A percentile compares a stretch with the other conserved stretches of the same genome.
Conservation (phyloP, 176 grass and related monocot genomes). For the Alloteropsis semialata region DNA sequence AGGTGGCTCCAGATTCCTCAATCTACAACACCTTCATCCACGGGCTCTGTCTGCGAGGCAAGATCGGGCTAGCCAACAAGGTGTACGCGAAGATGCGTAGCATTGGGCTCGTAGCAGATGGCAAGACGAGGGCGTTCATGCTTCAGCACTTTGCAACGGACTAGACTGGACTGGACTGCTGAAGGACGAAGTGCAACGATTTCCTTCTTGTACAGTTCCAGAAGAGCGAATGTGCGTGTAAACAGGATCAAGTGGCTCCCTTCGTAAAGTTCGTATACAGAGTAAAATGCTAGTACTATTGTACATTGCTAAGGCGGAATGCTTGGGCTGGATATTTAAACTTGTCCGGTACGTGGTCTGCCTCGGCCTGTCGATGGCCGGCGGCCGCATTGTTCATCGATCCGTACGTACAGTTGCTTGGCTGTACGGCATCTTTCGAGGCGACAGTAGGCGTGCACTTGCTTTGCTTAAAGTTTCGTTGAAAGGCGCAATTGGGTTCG, state of each 20-base stretch:
- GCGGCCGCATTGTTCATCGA: too few species aligned
- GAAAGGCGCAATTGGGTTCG: too few species aligned
- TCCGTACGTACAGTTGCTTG: too few species aligned
- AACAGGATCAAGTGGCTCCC: neutral
- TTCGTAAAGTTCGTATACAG: too few species aligned
- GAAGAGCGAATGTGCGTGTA: neutral
- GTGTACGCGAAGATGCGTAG: constrained; percentile 59
- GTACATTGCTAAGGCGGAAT: neutral
- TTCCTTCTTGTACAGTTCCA: neutral
- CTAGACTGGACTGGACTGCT: neutral
- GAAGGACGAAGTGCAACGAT: neutral
- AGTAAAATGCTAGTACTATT: too few species aligned
- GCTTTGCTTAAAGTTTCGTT: neutral
- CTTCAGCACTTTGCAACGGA: constrained; percentile 52
- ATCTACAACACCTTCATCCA: constrained; percentile 76
- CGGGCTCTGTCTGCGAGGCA: constrained; percentile 70
- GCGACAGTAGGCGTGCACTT: neutral
- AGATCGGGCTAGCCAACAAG: constrained; percentile 54
- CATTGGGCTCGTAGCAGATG: constrained; percentile 68
- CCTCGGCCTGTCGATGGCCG: too few species aligned
- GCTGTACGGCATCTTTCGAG: too few species aligned
- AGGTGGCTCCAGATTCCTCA: constrained; percentile 54
- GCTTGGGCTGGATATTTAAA: neutral
- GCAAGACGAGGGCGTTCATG: constrained; percentile 74
- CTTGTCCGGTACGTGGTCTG: too few species aligned